Evolutionary conservation across 148 eudicot genomes (phyloP), one percentile per base, ranked within the genome.

Genomic region (Fallopia convolvulus): DNA sequence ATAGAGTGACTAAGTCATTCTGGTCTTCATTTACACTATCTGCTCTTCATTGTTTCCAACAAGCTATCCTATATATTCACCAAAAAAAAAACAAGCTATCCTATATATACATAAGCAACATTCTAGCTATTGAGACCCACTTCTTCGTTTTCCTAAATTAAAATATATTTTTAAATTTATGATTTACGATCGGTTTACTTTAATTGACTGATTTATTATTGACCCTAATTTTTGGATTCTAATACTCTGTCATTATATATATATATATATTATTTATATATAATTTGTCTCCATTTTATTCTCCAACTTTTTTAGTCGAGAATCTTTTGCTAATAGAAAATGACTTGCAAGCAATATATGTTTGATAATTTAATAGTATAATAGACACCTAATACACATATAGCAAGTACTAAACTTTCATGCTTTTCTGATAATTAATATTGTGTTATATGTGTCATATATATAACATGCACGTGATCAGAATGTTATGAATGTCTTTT

Each of bases 11-110:
- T 52, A 58, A 36, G 39, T 20, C 12, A 58, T 20, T 58, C 12
- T 9, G 21, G n/a, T 58, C 30, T 20, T 58, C 0, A 20, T 58
- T 21, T 20, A 58, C 4, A 58, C 65, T 4, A 20, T 20, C 4
- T 58, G 10, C 12, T 56, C 1, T 20, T 56, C 21, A 18, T 56
- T 56, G 63, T 56, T 20, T 21, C 63, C 63, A 56, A n/a, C 63
- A 56, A 56, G 63, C 63, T 56, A 56, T 56, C 20, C 63, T 20
- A 56, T 56, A 56, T 53, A 53, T 15, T n/a, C n/a, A n/a, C n/a
- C n/a, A n/a, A n/a, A n/a, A n/a, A n/a, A n/a, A n/a, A n/a, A 56
- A n/a, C 63, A 56, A 56, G 63, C 63, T 56, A 56, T 56, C 20
- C 63, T 20, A 56, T 56, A 56, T 53, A 53, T 15, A 53, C 21